Evolutionary conservation across 306 rosid genomes (phyloP), one percentile per base, ranked within the genome.

Genomic region (Quercus cerris): DNA sequence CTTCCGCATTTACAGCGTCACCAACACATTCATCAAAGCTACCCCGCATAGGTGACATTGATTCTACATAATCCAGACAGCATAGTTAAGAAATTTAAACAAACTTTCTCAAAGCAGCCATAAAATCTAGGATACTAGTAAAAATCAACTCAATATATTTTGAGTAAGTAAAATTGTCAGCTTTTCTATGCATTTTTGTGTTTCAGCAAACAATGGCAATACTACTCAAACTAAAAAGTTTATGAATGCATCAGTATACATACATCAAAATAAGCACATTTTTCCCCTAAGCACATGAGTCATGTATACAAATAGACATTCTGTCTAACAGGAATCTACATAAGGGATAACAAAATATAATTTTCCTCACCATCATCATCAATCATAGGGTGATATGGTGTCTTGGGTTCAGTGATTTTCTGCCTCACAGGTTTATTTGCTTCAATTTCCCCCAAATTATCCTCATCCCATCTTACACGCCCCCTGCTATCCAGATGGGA

Each of bases 371-470:
- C 87, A 52, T 95, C 97, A 81, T 93, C 98, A 58, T 94, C 97
- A 83, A 93, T 82, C 98, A 95, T 90, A 38, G 89, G 92, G 82
- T 95, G 99, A 87, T 95, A 95, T 46, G 99, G 99, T 51, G 99
- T 95, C 92, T 95, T 95, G 0, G 99, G 99, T 81, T 95, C 99
- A 75, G 97, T 93, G 81, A 95, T 95, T 87, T 95, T 95, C 94
- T 95, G 99, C 88, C 99, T 87, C 80, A 89, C 97, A 74, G 99
- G 99, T 83, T 95, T 95, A 86, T 83, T 93, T 73, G 99, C 98
- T 84, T 95, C 99, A 85, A 95, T 95, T 64, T 90, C 95, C 73
- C 84, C 98, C 78, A 95, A 76, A 88, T 95, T 95, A 66, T 56
- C 91, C 84, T 95, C 99, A 62, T 95, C 89, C 99, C 99, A 95